Evolutionary conservation across 768 basidiomycete species (phyloP), one percentile per base, ranked within the genome.

Genomic region (Lyophyllum atratum): DNA sequence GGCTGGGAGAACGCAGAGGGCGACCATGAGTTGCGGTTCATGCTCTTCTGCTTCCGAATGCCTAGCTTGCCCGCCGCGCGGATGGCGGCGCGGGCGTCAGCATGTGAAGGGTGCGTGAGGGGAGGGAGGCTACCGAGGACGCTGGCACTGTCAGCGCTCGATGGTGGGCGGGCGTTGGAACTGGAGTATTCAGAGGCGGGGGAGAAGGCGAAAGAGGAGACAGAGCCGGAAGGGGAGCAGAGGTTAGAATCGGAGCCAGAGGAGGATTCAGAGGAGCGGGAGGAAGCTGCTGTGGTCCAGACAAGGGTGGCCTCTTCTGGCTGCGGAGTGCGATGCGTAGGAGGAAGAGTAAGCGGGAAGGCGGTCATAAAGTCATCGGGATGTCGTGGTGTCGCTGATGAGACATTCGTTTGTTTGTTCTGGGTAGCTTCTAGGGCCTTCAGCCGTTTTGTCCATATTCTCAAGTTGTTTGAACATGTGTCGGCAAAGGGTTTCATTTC

Each of bases 401-500:
- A 73, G 65, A 80, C 83, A 46, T 82, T 77, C 45, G 75, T 72
- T 1, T 74, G 72, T 9, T 70, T 67, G 47, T 72, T 71, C 55
- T 56, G 59, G 28, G 54, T 54, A 42, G 58, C 43, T 34, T 72
- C 67, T 44, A 85, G 66, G 19, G 75, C 72, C 8, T 70, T 73
- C 31, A 76, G 66, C 2, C 84, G 82, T 21, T 74, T 72, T 63
- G 82, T 76, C 95, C 95, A 96, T 42, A 81, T 71, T 17, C 75
- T 68, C 15, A 93, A 79, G 66, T 96, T 96, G 34, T 76, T 74
- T 29, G 79, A 74, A 67, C 93, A 92, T 58, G 86, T 84, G 24
- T 80, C 75, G 1, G 85, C 82, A 61, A 88, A 95, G 45, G 72
- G 72, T 43, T 79, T 75, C 75, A 95, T 84, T 69, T 89, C 92